A percentile compares a stretch with the other conserved stretches of the same genome.
phyloP scores from a whole-genome alignment of 768 basidiomycete species.

The Tremella yokohamensis region DNA sequence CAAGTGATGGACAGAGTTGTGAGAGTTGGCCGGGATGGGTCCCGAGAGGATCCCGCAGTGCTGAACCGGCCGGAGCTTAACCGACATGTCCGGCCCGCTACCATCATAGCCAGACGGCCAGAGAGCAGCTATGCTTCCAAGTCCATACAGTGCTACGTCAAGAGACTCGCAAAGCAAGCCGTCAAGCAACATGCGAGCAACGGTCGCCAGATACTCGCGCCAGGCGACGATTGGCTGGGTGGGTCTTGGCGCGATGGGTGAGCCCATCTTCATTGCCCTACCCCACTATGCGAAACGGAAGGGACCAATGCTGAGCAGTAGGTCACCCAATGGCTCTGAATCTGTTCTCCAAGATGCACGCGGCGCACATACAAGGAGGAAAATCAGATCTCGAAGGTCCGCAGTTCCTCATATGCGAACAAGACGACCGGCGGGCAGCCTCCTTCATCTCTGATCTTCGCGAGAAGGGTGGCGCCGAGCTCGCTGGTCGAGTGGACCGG shows the following conservation, averaged over 20 bases:
- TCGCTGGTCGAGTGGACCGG: constrained; percentile 24
- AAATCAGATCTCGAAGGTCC: constrained; percentile 2
- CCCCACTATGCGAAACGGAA: background rate
- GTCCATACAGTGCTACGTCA: too few relatives aligned
- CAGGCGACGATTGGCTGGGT: constrained; percentile 41
- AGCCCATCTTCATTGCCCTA: constrained; percentile 4
- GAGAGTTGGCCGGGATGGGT: too few relatives aligned
- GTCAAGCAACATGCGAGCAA: constrained; percentile 25
- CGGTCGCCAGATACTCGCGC: constrained; percentile 15
- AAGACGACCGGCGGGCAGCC: constrained; percentile 25
- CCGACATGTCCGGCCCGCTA: too few relatives aligned
- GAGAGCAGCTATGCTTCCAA: too few relatives aligned
- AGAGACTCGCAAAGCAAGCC: too few relatives aligned
- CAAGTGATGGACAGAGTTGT: too few relatives aligned
- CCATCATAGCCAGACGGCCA: too few relatives aligned
- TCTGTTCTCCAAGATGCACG: constrained; percentile 42
- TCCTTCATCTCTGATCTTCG: constrained; percentile 28
- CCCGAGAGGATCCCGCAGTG: too few relatives aligned
- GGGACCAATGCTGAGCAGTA: constrained; percentile 28
- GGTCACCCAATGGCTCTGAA: constrained; percentile 47
- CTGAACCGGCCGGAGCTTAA: too few relatives aligned
- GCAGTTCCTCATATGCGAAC: constrained; percentile 37
- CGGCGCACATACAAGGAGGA: constrained; percentile 13
- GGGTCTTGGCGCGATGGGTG: constrained; percentile 45
- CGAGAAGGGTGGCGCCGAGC: constrained; percentile 26